A percentile compares a stretch with the other conserved stretches of the same genome.
Evolutionary conservation across 2,329 filamentous ascomycete species (phyloP).

Genomic region (Rutstroemia sp.): DNA sequence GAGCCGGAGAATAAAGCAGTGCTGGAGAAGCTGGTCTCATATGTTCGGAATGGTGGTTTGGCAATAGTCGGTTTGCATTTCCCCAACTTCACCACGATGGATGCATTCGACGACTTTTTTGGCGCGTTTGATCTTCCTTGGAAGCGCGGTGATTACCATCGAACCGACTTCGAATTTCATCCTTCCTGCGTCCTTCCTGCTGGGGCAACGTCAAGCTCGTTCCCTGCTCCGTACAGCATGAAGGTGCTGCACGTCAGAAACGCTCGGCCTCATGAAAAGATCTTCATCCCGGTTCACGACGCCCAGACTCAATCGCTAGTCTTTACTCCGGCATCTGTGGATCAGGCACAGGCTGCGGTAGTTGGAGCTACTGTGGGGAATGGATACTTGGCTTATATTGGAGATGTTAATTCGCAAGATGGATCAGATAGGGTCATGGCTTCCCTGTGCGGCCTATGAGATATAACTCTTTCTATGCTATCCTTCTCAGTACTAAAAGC

Average conservation of each 20-base stretch:
- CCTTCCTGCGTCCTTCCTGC: constrained; percentile 10
- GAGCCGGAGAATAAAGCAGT: constrained; percentile 15
- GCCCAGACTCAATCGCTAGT: constrained; percentile 13
- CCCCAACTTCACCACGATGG: constrained; percentile 17
- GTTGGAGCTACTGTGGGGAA: constrained; percentile 22
- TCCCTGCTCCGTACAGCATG: constrained; percentile 25
- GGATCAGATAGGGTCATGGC: constrained; percentile 19
- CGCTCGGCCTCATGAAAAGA: constrained; percentile 21
- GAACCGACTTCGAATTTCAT: constrained; percentile 20
- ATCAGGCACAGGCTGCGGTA: constrained; percentile 21
- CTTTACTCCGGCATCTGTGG: constrained; percentile 11
- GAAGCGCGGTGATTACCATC: constrained; percentile 20
- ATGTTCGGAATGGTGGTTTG: constrained; percentile 22
- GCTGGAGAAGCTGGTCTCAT: constrained; percentile 19
- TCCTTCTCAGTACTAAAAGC: too few species aligned
- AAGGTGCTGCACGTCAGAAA: constrained; percentile 27
- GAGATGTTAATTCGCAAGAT: constrained; percentile 25
- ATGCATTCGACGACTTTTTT: constrained; percentile 21
- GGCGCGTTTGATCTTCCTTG: constrained; percentile 20
- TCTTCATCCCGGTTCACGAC: constrained; percentile 21
- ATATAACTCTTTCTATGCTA: too few species aligned
- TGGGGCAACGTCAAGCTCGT: not conserved
- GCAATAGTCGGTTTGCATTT: constrained; percentile 26
- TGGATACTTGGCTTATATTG: constrained; percentile 26
- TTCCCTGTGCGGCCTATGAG: constrained; percentile 12